A percentile compares a stretch with the other conserved stretches of the same genome.
Evolutionary conservation across 257 asterid genomes (phyloP).

Genomic region (Jasminum sambac): DNA sequence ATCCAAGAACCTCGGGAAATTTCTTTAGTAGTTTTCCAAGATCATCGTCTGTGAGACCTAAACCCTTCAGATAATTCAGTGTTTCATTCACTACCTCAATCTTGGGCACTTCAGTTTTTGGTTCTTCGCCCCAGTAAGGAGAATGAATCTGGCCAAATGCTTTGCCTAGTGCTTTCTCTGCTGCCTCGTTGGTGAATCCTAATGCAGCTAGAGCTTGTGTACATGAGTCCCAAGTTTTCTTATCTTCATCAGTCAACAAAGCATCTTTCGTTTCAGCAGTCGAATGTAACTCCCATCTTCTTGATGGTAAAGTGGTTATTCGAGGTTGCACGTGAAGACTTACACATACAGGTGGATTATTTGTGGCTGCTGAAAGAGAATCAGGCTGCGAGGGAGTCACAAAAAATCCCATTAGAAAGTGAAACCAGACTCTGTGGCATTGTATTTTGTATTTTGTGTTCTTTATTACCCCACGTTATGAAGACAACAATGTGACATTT

Average conservation of each 20-base stretch:
- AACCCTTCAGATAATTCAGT: slow-evolving; percentile 59
- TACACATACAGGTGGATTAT: slow-evolving; percentile 22
- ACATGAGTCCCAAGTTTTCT: slow-evolving; percentile 69
- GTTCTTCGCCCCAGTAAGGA: slow-evolving; percentile 93
- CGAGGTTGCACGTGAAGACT: slow-evolving; percentile 24
- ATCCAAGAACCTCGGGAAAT: slow-evolving; percentile 95
- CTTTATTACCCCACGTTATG: neutral
- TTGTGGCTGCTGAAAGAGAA: slow-evolving; percentile 31
- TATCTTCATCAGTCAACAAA: slow-evolving; percentile 54
- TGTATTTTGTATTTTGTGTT: neutral
- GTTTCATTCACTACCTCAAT: slow-evolving; percentile 48
- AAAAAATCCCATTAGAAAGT: slow-evolving; percentile 18
- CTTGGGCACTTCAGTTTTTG: slow-evolving; percentile 68
- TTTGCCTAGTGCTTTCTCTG: slow-evolving; percentile 77
- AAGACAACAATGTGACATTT: neutral
- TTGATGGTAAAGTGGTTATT: slow-evolving; percentile 22
- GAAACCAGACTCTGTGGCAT: neutral
- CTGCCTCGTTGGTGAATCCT: slow-evolving; percentile 51
- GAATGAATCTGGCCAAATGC: slow-evolving; percentile 88
- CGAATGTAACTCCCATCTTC: slow-evolving; percentile 62
- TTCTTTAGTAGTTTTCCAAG: slow-evolving; percentile 69
- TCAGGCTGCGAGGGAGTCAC: slow-evolving; percentile 42
- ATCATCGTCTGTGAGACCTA: slow-evolving; percentile 76
- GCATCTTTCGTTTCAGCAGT: slow-evolving; percentile 43
- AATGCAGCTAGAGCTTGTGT: slow-evolving; percentile 59